These are phyloP conservation scores for Aspergillus transmontanensis DNA, from an alignment of 2,329 filamentous ascomycete species.

Conservation along the genomic window DNA sequence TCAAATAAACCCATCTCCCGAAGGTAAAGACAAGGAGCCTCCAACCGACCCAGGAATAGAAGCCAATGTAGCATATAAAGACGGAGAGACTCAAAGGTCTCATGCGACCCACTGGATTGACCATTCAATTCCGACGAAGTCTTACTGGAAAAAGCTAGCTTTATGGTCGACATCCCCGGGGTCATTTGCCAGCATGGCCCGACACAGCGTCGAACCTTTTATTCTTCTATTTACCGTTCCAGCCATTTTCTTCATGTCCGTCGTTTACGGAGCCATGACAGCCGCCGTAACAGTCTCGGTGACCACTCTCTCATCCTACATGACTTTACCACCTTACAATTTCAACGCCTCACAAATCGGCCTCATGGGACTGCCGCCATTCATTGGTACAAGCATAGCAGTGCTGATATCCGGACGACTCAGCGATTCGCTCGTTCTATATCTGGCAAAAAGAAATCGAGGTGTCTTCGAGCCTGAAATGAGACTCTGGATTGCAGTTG, in stretches of 20 bases:
- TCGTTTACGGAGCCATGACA: conserved; percentile 43
- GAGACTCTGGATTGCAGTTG: conserved; percentile 37
- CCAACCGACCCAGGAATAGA: neutral
- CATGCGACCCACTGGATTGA: neutral
- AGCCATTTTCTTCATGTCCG: conserved; percentile 42
- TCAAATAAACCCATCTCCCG: neutral
- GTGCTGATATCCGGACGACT: conserved; percentile 35
- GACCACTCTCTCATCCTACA: conserved; percentile 38
- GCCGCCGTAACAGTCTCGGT: conserved; percentile 43
- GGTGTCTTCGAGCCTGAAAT: conserved; percentile 51
- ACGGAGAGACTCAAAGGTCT: neutral
- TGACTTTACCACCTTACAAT: conserved; percentile 44
- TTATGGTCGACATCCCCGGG: conserved; percentile 30
- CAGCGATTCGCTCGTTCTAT: conserved; percentile 41
- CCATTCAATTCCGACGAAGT: conserved; percentile 4
- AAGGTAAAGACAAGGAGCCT: neutral
- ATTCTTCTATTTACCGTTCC: conserved; percentile 51
- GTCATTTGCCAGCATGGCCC: conserved; percentile 16
- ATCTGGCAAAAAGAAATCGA: conserved; percentile 37
- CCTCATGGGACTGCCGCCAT: conserved; percentile 41
- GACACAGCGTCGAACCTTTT: conserved; percentile 34
- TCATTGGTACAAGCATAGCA: conserved; percentile 44
- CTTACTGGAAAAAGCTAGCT: conserved; percentile 46
- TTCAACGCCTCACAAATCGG: conserved; percentile 43
- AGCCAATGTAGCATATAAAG: neutral